Conservation (phyloP, 306 rosid genomes). For the Quercus cerris region DNA sequence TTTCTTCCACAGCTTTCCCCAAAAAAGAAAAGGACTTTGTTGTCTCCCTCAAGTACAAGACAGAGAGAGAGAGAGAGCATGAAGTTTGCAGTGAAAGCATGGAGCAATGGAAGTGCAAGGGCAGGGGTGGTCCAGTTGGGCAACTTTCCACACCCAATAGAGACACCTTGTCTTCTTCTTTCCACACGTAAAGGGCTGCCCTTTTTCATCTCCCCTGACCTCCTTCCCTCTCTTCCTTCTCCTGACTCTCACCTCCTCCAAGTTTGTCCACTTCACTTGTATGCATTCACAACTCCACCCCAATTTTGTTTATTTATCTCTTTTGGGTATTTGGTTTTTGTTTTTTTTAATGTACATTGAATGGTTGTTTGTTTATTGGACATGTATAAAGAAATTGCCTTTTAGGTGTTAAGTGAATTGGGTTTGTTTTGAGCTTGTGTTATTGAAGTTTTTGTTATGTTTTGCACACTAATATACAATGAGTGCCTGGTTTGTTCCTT, state of each 20-base stretch:
- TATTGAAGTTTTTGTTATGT: background rate
- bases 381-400: background rate
- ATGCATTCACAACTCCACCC: constrained; percentile 11
- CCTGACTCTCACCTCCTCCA: constrained; percentile 87
- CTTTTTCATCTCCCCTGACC: constrained; percentile 70
- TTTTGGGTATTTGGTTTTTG: background rate
- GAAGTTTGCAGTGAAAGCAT: constrained; percentile 69
- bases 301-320: background rate
- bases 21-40: background rate
- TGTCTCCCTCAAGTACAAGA: background rate
- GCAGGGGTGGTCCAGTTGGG: constrained; percentile 60
- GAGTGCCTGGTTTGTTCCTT: background rate
- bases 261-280: constrained; percentile 84
- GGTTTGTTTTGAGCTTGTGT: background rate
- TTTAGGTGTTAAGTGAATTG: background rate
- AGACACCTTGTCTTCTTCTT: constrained; percentile 78
- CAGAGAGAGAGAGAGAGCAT: constrained; percentile 10
- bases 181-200: constrained; percentile 91
- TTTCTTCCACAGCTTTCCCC: background rate
- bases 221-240: constrained; percentile 82
- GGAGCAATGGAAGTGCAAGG: constrained; percentile 65
- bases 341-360: background rate
- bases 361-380: background rate
- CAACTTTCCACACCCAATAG: constrained; percentile 44
- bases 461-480: background rate